These are phyloP conservation scores for Microcos paniculata DNA, from an alignment of 345 rosid species.

Conservation along the genomic window DNA sequence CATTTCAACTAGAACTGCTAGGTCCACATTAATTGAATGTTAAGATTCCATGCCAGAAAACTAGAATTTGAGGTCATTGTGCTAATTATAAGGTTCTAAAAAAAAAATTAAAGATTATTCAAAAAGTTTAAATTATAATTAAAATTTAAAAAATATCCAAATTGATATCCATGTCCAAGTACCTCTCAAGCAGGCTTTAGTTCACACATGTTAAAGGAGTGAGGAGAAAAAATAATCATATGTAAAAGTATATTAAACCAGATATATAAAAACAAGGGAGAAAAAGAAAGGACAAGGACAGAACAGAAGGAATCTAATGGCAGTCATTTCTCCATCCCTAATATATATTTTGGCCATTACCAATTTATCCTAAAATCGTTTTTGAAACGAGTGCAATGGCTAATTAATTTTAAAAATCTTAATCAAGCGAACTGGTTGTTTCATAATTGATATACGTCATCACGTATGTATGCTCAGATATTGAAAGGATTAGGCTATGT, in stretches of 20 bases:
- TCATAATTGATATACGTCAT: too few species aligned
- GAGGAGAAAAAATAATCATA: background rate
- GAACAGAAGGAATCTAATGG: background rate
- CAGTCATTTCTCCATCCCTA: background rate
- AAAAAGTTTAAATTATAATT: background rate
- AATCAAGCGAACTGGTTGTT: too few species aligned
- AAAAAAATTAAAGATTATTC: background rate
- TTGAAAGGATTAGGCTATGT: background rate
- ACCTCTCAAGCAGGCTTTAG: background rate
- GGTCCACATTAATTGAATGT: background rate
- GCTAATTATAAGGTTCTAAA: background rate
- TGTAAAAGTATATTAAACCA: background rate
- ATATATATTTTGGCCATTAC: background rate
- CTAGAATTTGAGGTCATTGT: too few species aligned
- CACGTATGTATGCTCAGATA: background rate
- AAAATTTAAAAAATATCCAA: too few species aligned
- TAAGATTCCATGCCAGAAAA: background rate
- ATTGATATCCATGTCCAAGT: too few species aligned
- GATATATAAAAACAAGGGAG: background rate
- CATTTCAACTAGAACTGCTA: background rate
- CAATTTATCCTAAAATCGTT: background rate
- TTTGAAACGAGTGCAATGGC: too few species aligned
- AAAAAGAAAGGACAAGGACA: background rate
- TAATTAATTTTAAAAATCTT: background rate
- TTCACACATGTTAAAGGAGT: background rate